Evolutionary conservation across 2,329 filamentous ascomycete species (phyloP).

Genomic region (Fusarium sp.): DNA sequence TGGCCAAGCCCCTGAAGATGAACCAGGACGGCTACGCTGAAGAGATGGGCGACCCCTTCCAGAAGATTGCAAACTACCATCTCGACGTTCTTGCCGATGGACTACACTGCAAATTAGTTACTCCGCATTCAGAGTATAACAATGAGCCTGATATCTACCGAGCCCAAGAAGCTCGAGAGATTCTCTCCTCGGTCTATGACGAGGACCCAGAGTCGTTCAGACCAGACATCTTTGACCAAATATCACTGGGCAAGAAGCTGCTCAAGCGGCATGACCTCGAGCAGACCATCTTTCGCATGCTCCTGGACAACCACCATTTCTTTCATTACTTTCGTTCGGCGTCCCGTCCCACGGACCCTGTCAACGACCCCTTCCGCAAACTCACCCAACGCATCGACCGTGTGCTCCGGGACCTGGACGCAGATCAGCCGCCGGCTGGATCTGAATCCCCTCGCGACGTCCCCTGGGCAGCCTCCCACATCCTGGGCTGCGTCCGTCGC

Average conservation of each 20-base stretch:
- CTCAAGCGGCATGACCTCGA: conserved; percentile 58
- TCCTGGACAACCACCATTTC: conserved; percentile 62
- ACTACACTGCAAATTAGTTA: conserved; percentile 58
- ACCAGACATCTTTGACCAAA: conserved; percentile 54
- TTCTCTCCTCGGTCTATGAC: conserved; percentile 57
- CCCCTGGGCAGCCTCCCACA: conserved; percentile 59
- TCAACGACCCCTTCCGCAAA: conserved; percentile 57
- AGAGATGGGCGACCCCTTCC: conserved; percentile 59
- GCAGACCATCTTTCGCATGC: conserved; percentile 60
- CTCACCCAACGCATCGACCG: conserved; percentile 57
- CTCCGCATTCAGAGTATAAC: conserved; percentile 44
- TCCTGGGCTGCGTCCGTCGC: conserved; percentile 53
- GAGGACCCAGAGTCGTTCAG: conserved; percentile 54
- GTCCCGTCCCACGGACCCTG: conserved; percentile 54
- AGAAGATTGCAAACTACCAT: conserved; percentile 58
- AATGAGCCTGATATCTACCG: conserved; percentile 49
- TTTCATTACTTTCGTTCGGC: conserved; percentile 61
- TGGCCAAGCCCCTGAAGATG: conserved; percentile 53
- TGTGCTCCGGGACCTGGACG: conserved; percentile 56
- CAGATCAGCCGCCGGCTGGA: not conserved
- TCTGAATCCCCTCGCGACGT: conserved; percentile 51
- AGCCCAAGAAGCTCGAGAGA: conserved; percentile 59
- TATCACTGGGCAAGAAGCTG: conserved; percentile 45
- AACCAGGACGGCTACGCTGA: conserved; percentile 53
- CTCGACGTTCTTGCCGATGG: conserved; percentile 61